Evolutionary conservation across 1,284 basidiomycete genomes (phyloP).

Genomic region (Spongiforma sp.): DNA sequence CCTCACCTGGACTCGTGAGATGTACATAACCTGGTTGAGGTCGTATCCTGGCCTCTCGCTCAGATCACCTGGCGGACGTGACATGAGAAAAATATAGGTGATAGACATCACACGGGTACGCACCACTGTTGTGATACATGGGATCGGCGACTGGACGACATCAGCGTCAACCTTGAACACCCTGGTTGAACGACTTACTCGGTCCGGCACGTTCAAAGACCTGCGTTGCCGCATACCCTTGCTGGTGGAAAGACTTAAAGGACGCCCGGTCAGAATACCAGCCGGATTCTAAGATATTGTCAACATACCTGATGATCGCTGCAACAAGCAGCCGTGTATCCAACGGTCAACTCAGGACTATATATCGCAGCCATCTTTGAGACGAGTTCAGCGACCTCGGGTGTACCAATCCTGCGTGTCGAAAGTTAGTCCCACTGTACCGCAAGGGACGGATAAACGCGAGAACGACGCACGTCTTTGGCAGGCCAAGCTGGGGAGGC

Average conservation of each 20-base stretch:
- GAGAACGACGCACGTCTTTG: constrained; percentile 51
- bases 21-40: constrained; percentile 77
- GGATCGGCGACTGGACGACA: constrained; percentile 70
- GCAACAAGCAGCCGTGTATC: constrained; percentile 82
- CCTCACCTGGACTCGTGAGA: constrained; percentile 84
- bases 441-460: background rate
- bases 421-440: background rate
- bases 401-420: constrained; percentile 71
- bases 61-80: constrained; percentile 68
- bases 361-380: constrained; percentile 77
- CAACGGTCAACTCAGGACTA: constrained; percentile 82
- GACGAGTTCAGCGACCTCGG: constrained; percentile 76
- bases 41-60: constrained; percentile 81
- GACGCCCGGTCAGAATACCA: background rate
- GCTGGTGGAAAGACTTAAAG: constrained; percentile 74
- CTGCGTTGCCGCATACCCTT: constrained; percentile 84
- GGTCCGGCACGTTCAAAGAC: constrained; percentile 84
- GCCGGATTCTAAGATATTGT: background rate
- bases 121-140: constrained; percentile 85
- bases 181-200: constrained; percentile 45
- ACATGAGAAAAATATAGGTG: background rate
- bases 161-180: background rate
- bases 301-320: constrained; percentile 77
- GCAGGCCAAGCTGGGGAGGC: constrained; percentile 81
- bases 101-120: constrained; percentile 17